These are phyloP conservation scores for Sarocladium kiliense DNA, from an alignment of 2,329 filamentous ascomycete genomes.

Conservation along the genomic window DNA sequence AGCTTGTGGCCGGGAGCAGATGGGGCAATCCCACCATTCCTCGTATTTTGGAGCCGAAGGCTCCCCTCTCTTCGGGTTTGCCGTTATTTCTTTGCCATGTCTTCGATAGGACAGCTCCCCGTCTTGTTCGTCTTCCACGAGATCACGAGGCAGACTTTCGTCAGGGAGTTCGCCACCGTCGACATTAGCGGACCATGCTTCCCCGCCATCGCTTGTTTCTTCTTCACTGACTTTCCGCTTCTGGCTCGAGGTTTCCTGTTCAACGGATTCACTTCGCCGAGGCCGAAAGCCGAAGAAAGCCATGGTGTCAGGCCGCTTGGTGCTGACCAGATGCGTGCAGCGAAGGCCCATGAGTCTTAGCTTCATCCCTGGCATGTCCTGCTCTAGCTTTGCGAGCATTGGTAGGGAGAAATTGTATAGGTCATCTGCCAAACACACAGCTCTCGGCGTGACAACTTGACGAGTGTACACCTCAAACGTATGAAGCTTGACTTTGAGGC, in stretches of 20 bases:
- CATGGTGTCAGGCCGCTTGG: conserved; percentile 71
- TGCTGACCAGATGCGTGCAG: conserved; percentile 81
- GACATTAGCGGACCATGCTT: conserved; percentile 56
- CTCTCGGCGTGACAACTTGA: conserved; percentile 69
- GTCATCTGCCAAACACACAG: conserved; percentile 70
- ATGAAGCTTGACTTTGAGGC: conserved; percentile 88
- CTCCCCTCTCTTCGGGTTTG: conserved; percentile 34
- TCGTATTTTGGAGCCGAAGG: conserved; percentile 21
- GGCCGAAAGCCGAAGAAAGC: conserved; percentile 69
- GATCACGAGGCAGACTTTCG: conserved; percentile 7
- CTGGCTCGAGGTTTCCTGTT: conserved; percentile 13
- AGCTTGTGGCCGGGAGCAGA: conserved; percentile 72
- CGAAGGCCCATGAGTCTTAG: conserved; percentile 83
- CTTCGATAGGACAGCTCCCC: conserved; percentile 13
- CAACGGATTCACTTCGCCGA: conserved; percentile 17
- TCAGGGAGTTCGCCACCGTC: conserved; percentile 14
- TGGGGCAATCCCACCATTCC: conserved; percentile 78
- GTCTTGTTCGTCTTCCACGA: conserved; percentile 13
- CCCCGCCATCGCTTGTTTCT: conserved; percentile 42
- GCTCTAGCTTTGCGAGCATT: conserved; percentile 78
- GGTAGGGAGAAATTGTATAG: conserved; percentile 77
- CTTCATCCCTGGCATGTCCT: conserved; percentile 74
- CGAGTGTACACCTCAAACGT: conserved; percentile 89
- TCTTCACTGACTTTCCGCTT: conserved; percentile 36
- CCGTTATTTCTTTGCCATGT: conserved; percentile 48